Evolutionary conservation across 202 grass and related monocot genomes (phyloP), one percentile per base, ranked within the genome.

Genomic region (Musa balbisiana): DNA sequence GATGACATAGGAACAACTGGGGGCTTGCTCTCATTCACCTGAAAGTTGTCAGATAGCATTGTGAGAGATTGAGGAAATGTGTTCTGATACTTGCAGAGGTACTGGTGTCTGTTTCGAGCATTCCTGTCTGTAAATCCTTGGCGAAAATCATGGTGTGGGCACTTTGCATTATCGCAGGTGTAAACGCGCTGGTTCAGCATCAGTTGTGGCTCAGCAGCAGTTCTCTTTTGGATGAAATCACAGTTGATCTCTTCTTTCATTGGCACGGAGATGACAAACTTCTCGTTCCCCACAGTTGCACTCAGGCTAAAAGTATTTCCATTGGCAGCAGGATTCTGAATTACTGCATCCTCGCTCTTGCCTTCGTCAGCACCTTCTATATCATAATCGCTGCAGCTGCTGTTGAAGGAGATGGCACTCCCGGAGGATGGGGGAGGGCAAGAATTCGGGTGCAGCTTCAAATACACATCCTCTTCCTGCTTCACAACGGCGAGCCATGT

Each of bases 401-500:
- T 65, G 59, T 66, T 65, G 13, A 65, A 77, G 74, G 74, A 64
- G 33, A 65, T 65, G 10, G 17, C 60, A 53, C 12, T 52, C 21
- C 58, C 59, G 0, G 74, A 65, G 11, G 56, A 51, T 4, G 60
- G 74, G 4, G n/a, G 74, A 17, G 12, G 74, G 43, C n/a, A 11
- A 64, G 74, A 49, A 65, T 77, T 49, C 10, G 74, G 74, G 20
- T 77, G 74, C 19, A 77, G 49, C 43, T 27, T 65, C 21, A 53
- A 26, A 21, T 77, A 52, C n/a, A 77, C 10, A 2, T 65, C 74
- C 20, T 77, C 75, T 62, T 77, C 75, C 62, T 77, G 60, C 49
- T 77, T 77, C 0, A 77, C n/a, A 16, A 77, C 75, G 17, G 75
- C 75, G 9, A 66, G 75, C 75, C 75, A 77, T 51, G 75, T 77